Base-by-base conservation (phyloP, 75 land plant species). In the Pseudotsuga menziesii region DNA sequence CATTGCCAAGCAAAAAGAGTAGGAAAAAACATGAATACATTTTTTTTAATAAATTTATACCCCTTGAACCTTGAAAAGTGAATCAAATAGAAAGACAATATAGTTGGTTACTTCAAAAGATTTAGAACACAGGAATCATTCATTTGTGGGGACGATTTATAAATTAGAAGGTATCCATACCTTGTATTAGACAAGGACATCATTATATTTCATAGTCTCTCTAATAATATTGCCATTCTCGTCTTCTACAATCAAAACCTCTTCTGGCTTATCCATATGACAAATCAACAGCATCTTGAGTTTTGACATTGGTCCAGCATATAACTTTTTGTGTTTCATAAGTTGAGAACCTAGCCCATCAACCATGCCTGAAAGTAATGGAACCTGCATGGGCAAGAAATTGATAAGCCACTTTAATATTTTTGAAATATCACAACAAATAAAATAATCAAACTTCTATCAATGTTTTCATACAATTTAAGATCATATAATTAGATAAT, bases 201-300 rank as follows among this genome's bases (percentile, higher is more conserved):
- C 99, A 85, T 94, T 94, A 79, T 97, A 98, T 80, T 97, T 97
- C 99, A 97, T 86, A 11, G 99, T 97, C 78, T 97, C 99, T 23
- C 99, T 90, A 27, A 97, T 98, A 81, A 97, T 97, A 83, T 97
- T 97, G 16, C 99, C 99, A 85, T 97, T 97, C 84, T 97, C 99
- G 82, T 97, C 99, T 75, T 97, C 99, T 76, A 97, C 99, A 79
- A 97, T 97, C 73, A 97, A 58, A 70, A 97, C 99, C 72, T 97
- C 99, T 82, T 97, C 99, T 52, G 99, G 99, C 82, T 97, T 97
- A 25, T 98, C 99, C 99, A 97, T 97, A 15, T 98, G 94, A 78
- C 92, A 89, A 62, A 97, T 91, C 99, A 97, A 93, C 5, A 95
- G 90, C 87, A 89, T 81, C 74, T 98, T 79, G 73, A 97, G 78